Base-by-base conservation (phyloP, 257 asterid species). In the Capsicum rhomboideum region DNA sequence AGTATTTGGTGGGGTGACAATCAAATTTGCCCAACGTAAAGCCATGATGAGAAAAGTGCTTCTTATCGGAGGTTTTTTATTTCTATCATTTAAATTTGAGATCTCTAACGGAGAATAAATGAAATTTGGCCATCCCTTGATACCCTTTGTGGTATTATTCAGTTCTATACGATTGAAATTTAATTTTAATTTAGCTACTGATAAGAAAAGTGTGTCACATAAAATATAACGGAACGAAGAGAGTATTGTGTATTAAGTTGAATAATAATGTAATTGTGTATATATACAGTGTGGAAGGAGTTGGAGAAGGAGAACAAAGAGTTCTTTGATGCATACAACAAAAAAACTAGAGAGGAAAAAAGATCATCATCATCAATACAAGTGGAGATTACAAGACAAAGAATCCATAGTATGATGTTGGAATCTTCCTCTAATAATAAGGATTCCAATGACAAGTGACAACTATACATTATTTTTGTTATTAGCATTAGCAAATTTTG, bases 201-300 rank as follows among this genome's bases (percentile, higher is more conserved):
- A 31, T 31, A 31, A 31, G 4, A 14, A 13, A 63, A 63, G 1
- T 56, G 10, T n/a, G 40, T 34, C 40, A 34, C 40, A 0, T 34
- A 34, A 34, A 34, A 34, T 34, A 34, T 2, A 34, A 34, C 40
- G 4, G 40, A 34, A 2, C 40, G 4, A 5, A 34, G 4, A 34
- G 40, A 34, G 4, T n/a, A 34, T 34, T 34, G 40, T 34, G 6
- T 34, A 50, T 61, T 16, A 66, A 66, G 10, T 66, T 66, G 46
- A 12, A 61, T 61, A 26, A 61, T 61, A 8, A 23, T 61, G 18
- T 23, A 11, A 2, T 26, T 61, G 4, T 11, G 12, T 26, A 6
- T 9, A 1, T 10, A 61, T 61, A 34, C 77, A 95, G 99, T 95
- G 87, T 95, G 99, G 99, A 94, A 91, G 80, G 99, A 93, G 91